Evolutionary conservation across 805 yeast species (phyloP), one percentile per base, ranked within the genome.

Genomic region (Tetrapisispora nanseiensis): DNA sequence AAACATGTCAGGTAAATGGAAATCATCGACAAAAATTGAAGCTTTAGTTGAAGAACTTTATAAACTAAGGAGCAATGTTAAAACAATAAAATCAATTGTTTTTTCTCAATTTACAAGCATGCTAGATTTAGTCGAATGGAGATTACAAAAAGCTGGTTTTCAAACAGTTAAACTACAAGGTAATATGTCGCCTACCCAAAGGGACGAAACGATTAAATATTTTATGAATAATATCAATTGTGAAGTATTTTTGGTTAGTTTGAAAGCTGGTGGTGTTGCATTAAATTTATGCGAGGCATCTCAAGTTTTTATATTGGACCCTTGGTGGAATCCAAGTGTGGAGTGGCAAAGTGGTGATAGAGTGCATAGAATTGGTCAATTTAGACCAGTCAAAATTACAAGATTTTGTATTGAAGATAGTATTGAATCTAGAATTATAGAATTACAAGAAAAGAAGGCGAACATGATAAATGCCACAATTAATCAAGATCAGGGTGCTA

Each of bases 291-390:
- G 96, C 56, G 99, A 94, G 56, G 97, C 98, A 0, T 87, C 94
- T 2, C 97, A 90, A 56, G 97, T 92, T 37, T 92, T 92, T 52
- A 72, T 92, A 35, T 70, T 92, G 70, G 99, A 92, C 55, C 97
- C 97, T 28, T 92, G 98, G 98, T 92, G 98, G 97, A 94, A 92
- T 59, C 97, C 97, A 1, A 83, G 95, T 51, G 92, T 90, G 7
- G 98, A 92, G 61, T 92, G 97, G 87, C 99, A 92, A 62, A 82
- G 94, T 39, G 95, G 95, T 63, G 99, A 92, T 63, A 78, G 99
- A 66, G 97, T 92, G 19, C 97, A 92, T 64, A 78, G 99, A 65
- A 92, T 92, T 48, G 97, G 97, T 6, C 99, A 92, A 61, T 84
- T 75, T 53, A 67, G 99, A 50, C 98, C 99, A 0, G 95, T 92